A percentile compares a stretch with the other conserved stretches of the same genome.
phyloP scores from a whole-genome alignment of 1,284 basidiomycete genomes.

The Leccinum subrobustum region DNA sequence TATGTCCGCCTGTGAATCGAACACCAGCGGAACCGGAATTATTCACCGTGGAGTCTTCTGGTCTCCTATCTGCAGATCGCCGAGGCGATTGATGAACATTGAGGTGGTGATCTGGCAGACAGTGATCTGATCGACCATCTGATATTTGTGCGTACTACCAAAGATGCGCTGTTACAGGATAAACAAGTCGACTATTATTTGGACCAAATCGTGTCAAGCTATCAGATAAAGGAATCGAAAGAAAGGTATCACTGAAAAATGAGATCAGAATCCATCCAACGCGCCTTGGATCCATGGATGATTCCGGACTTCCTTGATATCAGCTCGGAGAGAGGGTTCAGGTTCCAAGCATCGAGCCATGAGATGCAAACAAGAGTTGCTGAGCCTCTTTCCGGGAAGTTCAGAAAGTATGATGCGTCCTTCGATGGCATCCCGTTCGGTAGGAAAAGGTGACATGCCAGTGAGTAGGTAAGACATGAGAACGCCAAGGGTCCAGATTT shows the following conservation, averaged over 20 bases:
- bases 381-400: slow-evolving; percentile 37
- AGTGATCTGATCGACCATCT: not conserved
- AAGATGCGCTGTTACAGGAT: slow-evolving; percentile 16
- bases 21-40: not conserved
- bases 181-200: slow-evolving; percentile 13
- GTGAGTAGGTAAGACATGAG: slow-evolving; percentile 85
- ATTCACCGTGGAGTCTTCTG: not conserved
- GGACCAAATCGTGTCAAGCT: slow-evolving; percentile 11
- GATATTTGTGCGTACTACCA: not conserved
- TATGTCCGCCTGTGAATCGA: not conserved
- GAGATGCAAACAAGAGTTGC: slow-evolving; percentile 51
- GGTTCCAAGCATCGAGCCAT: slow-evolving; percentile 75
- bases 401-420: slow-evolving; percentile 47
- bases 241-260: slow-evolving; percentile 8
- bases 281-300: slow-evolving; percentile 69
- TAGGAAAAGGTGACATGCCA: slow-evolving; percentile 82
- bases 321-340: slow-evolving; percentile 64
- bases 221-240: slow-evolving; percentile 2
- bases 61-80: not conserved
- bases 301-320: slow-evolving; percentile 67
- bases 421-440: slow-evolving; percentile 64
- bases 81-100: not conserved
- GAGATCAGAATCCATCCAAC: slow-evolving; percentile 20
- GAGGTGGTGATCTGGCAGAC: no score
- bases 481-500: slow-evolving; percentile 92